Base-by-base conservation (phyloP, 176 grass and related monocot species). In the Pontederia crassipes region DNA sequence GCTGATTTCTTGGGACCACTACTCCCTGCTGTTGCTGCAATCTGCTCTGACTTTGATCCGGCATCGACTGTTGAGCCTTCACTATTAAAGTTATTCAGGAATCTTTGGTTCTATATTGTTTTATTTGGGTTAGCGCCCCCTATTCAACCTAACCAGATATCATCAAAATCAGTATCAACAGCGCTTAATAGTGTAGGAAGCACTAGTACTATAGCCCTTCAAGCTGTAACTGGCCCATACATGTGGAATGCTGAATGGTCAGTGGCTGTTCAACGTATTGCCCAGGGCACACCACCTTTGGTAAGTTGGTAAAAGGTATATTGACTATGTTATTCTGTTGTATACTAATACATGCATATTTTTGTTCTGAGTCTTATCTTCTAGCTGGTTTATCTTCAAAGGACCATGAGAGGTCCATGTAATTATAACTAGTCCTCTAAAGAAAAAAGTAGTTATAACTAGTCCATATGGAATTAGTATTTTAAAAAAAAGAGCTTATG, bases 41-140 rank as follows among this genome's bases (percentile, higher is more conserved):
- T 98, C 68, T 98, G 93, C 71, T 85, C 87, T 80, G 93, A 98
- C 84, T 98, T 98, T 74, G 87, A 98, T 71, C 93, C 93, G 72
- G 74, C 82, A 71, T 88, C 93, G 8, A 86, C 74, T 74, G 76
- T 92, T 49, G 93, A 98, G 62, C 93, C 93, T 70, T 88, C 87
- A 26, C 62, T 98, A 57, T 83, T 92, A 74, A 98, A 98, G 64
- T 69, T 98, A 64, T 92, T 98, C 57, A 84, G 93, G 52, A 98
- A 98, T 59, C 75, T 98, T 55, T 98, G 93, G 93, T 98, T 98
- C 84, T 98, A 98, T 72, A 88, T 98, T 67, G 93, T 97, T 46
- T 87, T 97, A 55, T 97, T 97, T 73, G 93, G 93, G 24, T 66
- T 97, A 67, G 93, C 87, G 73, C 93, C 93, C 65, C 93, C 87